Evolutionary conservation across 148 eudicot species (phyloP), one percentile per base, ranked within the genome.

Genomic region (Rhododendron henanense): DNA sequence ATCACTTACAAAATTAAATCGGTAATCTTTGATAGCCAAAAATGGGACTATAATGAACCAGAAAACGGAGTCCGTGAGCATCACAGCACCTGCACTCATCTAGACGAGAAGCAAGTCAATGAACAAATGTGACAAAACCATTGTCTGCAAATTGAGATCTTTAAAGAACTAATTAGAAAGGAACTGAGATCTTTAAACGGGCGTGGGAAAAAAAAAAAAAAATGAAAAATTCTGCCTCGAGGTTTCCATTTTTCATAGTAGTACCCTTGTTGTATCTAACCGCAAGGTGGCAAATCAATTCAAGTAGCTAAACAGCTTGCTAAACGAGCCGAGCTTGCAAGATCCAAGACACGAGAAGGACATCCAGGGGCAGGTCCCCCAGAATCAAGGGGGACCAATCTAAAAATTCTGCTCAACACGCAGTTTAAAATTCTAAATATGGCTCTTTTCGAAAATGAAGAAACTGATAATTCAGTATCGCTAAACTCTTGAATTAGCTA

Each of bases 1-100:
- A 41, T 63, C 51, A 81, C 88, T 82, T 76, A 86, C 88, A 74
- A 86, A 71, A 86, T 86, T 86, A 11, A 86, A 63, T 11, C 45
- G 44, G 53, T 86, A 86, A 75, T 86, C 85, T 61, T 90, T 94
- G 18, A 88, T 87, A 65, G 90, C 88, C 53, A 95, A 97, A 84
- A 94, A 94, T 25, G 97, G 97, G 28, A 93, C 94, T 21, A 96
- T 90, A 39, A 94, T 85, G 90, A 93, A 93, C 98, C 98, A 96
- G 63, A 94, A 96, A 13, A 94, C 97, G 69, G 91, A 90, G 78
- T 94, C 98, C 35, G 98, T 94, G 55, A 96, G 95, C 88, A 94
- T 87, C 87, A 96, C 98, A 18, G 98, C 98, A 51, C 98, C 98
- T 88, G 98, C 98, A 91, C 92, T 93, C 95, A 96, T 94, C 98